Evolutionary conservation across 2,329 filamentous ascomycete species (phyloP).

Genomic region (Colletotrichum sp.): DNA sequence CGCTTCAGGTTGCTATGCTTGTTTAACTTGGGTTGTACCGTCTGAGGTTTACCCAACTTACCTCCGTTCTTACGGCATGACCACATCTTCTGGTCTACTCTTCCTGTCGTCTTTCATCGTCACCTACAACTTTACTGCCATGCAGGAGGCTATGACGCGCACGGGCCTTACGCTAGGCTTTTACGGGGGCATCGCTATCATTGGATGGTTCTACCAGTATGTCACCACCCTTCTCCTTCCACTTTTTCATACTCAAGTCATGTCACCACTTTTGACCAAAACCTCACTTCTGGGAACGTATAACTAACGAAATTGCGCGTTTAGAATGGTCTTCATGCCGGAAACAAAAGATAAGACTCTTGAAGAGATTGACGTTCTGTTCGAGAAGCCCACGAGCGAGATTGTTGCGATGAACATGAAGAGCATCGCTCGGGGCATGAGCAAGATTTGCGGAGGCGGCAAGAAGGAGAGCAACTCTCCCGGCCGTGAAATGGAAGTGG

Average conservation of each 20-base stretch:
- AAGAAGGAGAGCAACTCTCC: not conserved
- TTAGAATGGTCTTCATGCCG: constrained; percentile 70
- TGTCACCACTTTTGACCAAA: not conserved
- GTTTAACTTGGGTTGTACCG: constrained; percentile 70
- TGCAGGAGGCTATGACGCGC: constrained; percentile 70
- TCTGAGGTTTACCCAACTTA: constrained; percentile 77
- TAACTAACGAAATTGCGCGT: no score
- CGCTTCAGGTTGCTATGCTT: constrained; percentile 64
- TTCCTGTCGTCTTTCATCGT: constrained; percentile 77
- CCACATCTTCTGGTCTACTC: constrained; percentile 68
- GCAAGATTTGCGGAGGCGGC: not conserved
- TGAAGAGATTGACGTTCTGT: constrained; percentile 75
- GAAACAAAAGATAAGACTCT: constrained; percentile 73
- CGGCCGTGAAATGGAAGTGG: not conserved
- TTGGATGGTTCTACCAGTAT: constrained; percentile 72
- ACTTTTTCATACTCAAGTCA: no score
- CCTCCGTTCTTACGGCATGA: constrained; percentile 76
- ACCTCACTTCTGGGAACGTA: not conserved
- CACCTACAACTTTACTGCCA: constrained; percentile 76
- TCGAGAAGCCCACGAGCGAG: constrained; percentile 66
- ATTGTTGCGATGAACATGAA: constrained; percentile 64
- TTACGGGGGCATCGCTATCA: constrained; percentile 74
- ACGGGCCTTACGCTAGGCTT: constrained; percentile 74
- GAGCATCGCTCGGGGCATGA: not conserved
- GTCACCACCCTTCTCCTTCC: no score